These are phyloP conservation scores for Raphanus sativus DNA, from an alignment of 345 rosid species.

Conservation along the genomic window DNA sequence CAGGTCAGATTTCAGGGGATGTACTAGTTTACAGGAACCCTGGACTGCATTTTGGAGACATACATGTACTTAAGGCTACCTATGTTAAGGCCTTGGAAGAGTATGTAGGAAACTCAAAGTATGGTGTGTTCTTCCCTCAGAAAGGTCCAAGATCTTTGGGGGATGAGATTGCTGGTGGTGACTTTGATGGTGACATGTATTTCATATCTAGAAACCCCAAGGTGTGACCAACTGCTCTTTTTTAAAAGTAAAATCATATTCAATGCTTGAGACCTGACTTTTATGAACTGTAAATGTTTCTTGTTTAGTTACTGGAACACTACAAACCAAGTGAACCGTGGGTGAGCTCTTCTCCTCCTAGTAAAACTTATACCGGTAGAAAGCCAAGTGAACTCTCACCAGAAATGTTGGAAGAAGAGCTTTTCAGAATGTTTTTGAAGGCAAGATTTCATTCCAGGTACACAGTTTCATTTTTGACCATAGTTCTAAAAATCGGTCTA, in stretches of 20 bases:
- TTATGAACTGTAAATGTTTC: not conserved
- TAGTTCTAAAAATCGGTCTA: too few relatives aligned
- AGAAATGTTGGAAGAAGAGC: conserved; percentile 56
- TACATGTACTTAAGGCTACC: conserved; percentile 66
- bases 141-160: conserved; percentile 72
- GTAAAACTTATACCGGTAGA: conserved; percentile 2
- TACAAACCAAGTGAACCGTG: conserved; percentile 59
- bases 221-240: conserved; percentile 39
- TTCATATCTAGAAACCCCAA: conserved; percentile 70
- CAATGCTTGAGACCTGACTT: conserved; percentile 4
- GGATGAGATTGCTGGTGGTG: conserved; percentile 81
- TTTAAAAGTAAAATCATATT: not conserved
- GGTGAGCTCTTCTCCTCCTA: conserved; percentile 42
- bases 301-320: conserved; percentile 57
- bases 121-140: conserved; percentile 67
- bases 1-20: conserved; percentile 72
- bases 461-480: not conserved
- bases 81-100: conserved; percentile 56
- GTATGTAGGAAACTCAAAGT: conserved; percentile 69
- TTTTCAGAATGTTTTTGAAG: conserved; percentile 53
- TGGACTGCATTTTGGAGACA: conserved; percentile 84
- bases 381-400: conserved; percentile 48
- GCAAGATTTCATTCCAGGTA: conserved; percentile 65
- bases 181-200: conserved; percentile 76
- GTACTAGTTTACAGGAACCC: conserved; percentile 82